These are phyloP conservation scores for Poa annua DNA, from an alignment of 176 grass and related monocot species.

Conservation along the genomic window DNA sequence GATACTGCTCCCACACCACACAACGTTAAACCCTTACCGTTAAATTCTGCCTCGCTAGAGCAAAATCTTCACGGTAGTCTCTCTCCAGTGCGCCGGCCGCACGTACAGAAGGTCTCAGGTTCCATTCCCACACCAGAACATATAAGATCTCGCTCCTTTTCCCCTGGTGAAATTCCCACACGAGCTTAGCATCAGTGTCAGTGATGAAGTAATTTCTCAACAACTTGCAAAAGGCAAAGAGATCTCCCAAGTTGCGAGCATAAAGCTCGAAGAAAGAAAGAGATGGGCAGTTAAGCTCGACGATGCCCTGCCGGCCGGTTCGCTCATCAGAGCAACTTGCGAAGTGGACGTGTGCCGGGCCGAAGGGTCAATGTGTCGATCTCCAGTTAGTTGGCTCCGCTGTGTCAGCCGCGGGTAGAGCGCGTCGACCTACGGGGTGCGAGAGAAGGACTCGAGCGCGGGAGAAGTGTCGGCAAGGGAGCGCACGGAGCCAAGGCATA, in stretches of 20 bases:
- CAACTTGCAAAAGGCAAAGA: background rate
- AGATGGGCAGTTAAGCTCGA: conserved; percentile 9
- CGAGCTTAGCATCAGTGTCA: background rate
- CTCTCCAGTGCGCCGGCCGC: background rate
- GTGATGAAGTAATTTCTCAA: background rate
- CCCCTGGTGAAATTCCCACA: no score
- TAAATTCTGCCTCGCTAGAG: background rate
- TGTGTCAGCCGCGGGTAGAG: background rate
- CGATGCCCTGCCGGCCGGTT: background rate
- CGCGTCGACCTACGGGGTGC: no score
- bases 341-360: conserved; percentile 27
- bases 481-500: conserved; percentile 8
- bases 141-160: background rate
- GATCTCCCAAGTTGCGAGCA: background rate
- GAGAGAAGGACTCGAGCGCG: no score
- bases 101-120: background rate
- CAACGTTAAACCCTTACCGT: no score
- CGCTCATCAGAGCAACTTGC: background rate
- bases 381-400: conserved; percentile 5
- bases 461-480: conserved; percentile 36
- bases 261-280: background rate
- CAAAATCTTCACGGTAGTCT: background rate
- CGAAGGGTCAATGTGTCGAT: background rate
- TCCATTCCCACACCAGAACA: background rate
- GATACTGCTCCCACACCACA: background rate